Conservation (phyloP, 306 rosid species). For the Malus domestica region ASM211411v1 NC_041797.1:13705501-13706000, state of each 20-base stretch:
- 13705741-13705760: slow-evolving; percentile 18
- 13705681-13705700: slow-evolving; percentile 98
- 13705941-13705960: not conserved
- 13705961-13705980: not conserved
- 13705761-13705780: not conserved
- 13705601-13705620: slow-evolving; percentile 98
- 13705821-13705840: not conserved
- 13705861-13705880: not conserved
- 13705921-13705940: not conserved
- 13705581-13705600: slow-evolving; percentile 98
- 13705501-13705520: not conserved
- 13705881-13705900: not conserved
- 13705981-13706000: not conserved
- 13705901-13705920: not conserved
- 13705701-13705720: slow-evolving; percentile 95
- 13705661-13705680: slow-evolving; percentile 98
- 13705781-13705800: not conserved
- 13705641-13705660: slow-evolving; percentile 95
- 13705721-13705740: slow-evolving; percentile 84
- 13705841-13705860: not conserved
- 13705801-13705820: not conserved
- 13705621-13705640: slow-evolving; percentile 99
- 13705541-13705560: slow-evolving; percentile 52
- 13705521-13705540: not conserved
- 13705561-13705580: slow-evolving; percentile 99